A percentile compares a stretch with the other conserved stretches of the same genome.
These are phyloP conservation scores for Fusarium poae DNA, from an alignment of 2,329 filamentous ascomycete genomes.

Conservation along the genomic window DNA sequence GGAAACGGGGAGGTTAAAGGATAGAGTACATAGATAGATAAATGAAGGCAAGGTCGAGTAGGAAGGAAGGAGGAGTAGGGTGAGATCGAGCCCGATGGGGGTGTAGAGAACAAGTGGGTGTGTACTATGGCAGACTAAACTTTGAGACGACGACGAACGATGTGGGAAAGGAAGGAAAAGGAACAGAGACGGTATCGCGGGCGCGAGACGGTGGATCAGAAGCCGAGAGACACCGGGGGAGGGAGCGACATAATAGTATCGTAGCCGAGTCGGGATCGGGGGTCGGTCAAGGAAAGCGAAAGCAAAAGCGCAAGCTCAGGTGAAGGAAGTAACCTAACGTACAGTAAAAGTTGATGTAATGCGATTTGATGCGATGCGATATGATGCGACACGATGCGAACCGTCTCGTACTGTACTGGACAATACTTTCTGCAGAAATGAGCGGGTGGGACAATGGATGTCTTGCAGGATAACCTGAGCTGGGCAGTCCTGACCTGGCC, in stretches of 20 bases:
- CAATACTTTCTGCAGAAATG: slow-evolving; percentile 22
- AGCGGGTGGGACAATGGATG: slow-evolving; percentile 24
- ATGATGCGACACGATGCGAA: slow-evolving; percentile 14
- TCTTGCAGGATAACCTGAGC: slow-evolving; percentile 13
- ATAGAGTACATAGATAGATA: slow-evolving; percentile 35
- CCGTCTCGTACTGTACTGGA: slow-evolving; percentile 21
- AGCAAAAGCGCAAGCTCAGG: too few species aligned
- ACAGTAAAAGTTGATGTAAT: slow-evolving; percentile 21
- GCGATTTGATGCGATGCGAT: slow-evolving; percentile 11
- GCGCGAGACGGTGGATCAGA: slow-evolving; percentile 41
- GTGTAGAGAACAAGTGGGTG: slow-evolving; percentile 30
- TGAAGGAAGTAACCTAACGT: background rate
- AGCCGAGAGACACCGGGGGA: slow-evolving; percentile 38
- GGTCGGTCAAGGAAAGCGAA: slow-evolving; percentile 22
- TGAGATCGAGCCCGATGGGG: slow-evolving; percentile 34
- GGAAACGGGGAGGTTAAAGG: slow-evolving; percentile 41
- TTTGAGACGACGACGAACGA: slow-evolving; percentile 37
- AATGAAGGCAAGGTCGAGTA: slow-evolving; percentile 18
- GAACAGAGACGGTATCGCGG: slow-evolving; percentile 38
- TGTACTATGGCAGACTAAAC: slow-evolving; percentile 39
- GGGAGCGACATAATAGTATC: slow-evolving; percentile 26
- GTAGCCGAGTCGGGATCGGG: slow-evolving; percentile 41
- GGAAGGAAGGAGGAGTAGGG: slow-evolving; percentile 39
- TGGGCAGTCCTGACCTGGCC: background rate
- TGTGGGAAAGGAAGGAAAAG: slow-evolving; percentile 25